A percentile compares a stretch with the other conserved stretches of the same genome.
Evolutionary conservation across 768 basidiomycete genomes (phyloP).

Genomic region (Boletus barrowsii): DNA sequence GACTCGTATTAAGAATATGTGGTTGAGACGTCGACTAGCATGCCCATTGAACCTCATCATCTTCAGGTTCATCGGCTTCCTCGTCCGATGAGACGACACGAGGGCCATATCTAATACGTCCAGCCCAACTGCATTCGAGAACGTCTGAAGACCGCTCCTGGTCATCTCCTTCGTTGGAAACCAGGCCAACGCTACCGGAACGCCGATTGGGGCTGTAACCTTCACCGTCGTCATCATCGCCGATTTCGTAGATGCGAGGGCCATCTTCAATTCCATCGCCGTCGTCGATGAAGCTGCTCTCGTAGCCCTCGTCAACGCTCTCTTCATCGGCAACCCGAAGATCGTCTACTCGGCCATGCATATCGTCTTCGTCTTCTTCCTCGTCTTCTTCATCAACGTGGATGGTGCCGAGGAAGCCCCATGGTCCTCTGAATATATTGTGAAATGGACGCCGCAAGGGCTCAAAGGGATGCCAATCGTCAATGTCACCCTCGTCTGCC

Average conservation of each 20-base stretch:
- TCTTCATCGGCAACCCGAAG: slow-evolving; percentile 12
- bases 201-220: neutral
- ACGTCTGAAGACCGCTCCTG: neutral
- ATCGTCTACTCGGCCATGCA: neutral
- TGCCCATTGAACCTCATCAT: neutral
- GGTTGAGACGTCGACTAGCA: too few species aligned
- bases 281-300: slow-evolving; percentile 59
- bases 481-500: slow-evolving; percentile 31
- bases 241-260: slow-evolving; percentile 27
- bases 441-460: slow-evolving; percentile 18
- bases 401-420: slow-evolving; percentile 17
- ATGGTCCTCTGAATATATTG: slow-evolving; percentile 14
- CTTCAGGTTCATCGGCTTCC: slow-evolving; percentile 3
- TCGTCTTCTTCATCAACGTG: slow-evolving; percentile 26
- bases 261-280: slow-evolving; percentile 22
- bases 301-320: slow-evolving; percentile 41
- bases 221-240: slow-evolving; percentile 12
- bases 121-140: neutral
- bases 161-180: slow-evolving; percentile 13
- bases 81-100: slow-evolving; percentile 18
- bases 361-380: slow-evolving; percentile 10
- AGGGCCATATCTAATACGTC: neutral
- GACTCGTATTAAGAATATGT: too few species aligned
- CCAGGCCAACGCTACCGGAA: neutral
- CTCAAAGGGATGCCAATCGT: slow-evolving; percentile 15